phyloP scores from a whole-genome alignment of 331 rosid genomes.

The Stylosanthes scabra region DNA sequence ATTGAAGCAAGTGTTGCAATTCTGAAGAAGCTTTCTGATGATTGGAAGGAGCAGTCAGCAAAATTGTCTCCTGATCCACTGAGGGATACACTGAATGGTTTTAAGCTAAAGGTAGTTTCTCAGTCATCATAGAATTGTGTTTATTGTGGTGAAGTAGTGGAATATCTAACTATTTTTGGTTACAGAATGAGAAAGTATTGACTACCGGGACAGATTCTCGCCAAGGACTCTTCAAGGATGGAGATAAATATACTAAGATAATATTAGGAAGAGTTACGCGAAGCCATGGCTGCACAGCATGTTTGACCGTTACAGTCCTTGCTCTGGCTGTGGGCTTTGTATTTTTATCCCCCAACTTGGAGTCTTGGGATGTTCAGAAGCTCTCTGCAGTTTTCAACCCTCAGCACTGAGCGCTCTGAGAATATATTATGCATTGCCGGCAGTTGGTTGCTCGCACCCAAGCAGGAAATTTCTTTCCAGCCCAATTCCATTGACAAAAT shows the following conservation, averaged over 20 bases:
- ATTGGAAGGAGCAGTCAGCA: constrained; percentile 70
- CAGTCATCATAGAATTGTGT: constrained; percentile 39
- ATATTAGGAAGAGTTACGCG: constrained; percentile 49
- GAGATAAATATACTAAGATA: constrained; percentile 57
- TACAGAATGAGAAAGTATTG: constrained; percentile 55
- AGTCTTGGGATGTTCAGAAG: constrained; percentile 52
- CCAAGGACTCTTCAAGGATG: constrained; percentile 49
- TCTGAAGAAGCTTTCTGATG: constrained; percentile 68
- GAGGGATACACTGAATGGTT: constrained; percentile 69
- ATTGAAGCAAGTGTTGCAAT: constrained; percentile 69
- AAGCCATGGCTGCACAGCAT: constrained; percentile 48
- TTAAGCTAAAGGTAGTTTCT: constrained; percentile 72
- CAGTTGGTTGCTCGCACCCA: constrained; percentile 39
- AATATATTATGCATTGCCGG: constrained; percentile 38
- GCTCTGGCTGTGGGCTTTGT: constrained; percentile 51
- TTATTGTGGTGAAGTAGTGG: constrained; percentile 22
- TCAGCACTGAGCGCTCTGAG: constrained; percentile 49
- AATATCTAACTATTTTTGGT: constrained; percentile 34
- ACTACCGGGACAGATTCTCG: constrained; percentile 48
- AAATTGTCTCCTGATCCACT: constrained; percentile 68
- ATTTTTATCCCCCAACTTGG: constrained; percentile 45
- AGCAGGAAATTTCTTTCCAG: constrained; percentile 41
- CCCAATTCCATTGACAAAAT: constrained; percentile 6
- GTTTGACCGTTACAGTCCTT: constrained; percentile 46
- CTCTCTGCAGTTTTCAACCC: constrained; percentile 47